Percentiles rank a stretch among this genome's conserved stretches.
phyloP scores from a whole-genome alignment of 495 filamentous ascomycete species.

The Tuber aestivum region DNA sequence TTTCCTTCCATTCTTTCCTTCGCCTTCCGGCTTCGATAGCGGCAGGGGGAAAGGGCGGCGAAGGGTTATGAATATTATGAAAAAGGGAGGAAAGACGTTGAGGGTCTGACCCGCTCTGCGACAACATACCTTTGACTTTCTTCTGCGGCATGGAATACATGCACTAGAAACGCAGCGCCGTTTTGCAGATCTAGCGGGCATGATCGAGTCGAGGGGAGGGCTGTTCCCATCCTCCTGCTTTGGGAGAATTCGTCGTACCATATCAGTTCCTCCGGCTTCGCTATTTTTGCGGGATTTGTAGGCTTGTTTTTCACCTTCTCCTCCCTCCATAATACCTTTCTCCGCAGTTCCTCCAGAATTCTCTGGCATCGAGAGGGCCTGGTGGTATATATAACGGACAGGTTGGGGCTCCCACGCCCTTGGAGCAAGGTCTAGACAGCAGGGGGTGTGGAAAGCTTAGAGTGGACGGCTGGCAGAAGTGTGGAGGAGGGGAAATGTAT shows the following conservation, averaged over 20 bases:
- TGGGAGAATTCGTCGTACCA: constrained; percentile 39
- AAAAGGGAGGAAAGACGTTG: background rate
- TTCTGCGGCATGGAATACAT: constrained; percentile 49
- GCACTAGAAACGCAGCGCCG: constrained; percentile 49
- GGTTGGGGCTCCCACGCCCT: background rate
- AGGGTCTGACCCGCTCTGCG: background rate
- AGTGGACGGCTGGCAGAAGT: background rate
- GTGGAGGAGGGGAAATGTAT: background rate
- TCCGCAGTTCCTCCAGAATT: background rate
- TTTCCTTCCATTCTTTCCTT: background rate
- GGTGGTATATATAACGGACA: background rate
- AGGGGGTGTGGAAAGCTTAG: background rate
- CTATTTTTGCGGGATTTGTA: constrained; percentile 23
- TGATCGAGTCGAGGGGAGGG: constrained; percentile 27
- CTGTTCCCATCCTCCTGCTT: constrained; percentile 37
- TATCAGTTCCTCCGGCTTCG: constrained; percentile 22
- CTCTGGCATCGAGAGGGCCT: background rate
- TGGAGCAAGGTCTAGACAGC: background rate
- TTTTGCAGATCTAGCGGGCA: constrained; percentile 27
- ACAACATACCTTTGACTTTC: constrained; percentile 50
- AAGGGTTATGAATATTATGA: background rate
- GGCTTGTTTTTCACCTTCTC: constrained; percentile 16
- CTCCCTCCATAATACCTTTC: constrained; percentile 27
- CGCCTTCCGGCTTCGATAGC: background rate
- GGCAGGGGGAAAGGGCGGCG: constrained; percentile 12